These are phyloP conservation scores for Albugo candida DNA, from an alignment of 352 stramenopile genomes.

Conservation along the genomic window DNA sequence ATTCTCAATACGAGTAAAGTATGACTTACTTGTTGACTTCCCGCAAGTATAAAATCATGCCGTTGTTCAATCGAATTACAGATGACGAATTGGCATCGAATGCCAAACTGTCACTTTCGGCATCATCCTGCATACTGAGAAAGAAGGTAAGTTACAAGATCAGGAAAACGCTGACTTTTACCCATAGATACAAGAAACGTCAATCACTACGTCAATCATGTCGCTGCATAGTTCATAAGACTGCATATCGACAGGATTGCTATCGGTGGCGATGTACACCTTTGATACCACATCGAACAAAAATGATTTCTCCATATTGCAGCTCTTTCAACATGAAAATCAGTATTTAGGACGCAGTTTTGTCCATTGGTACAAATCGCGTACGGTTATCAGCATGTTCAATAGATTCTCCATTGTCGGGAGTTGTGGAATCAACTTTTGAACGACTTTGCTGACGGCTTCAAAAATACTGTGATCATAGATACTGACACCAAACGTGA, in stretches of 20 bases:
- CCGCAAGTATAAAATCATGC: slow-evolving; percentile 90
- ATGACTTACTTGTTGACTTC: slow-evolving; percentile 79
- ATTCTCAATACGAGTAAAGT: neutral
- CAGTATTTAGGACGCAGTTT: neutral
- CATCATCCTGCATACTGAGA: slow-evolving; percentile 73
- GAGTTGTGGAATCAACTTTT: slow-evolving; percentile 94
- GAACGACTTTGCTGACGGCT: slow-evolving; percentile 93
- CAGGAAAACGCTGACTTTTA: slow-evolving; percentile 3
- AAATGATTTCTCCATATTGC: slow-evolving; percentile 98
- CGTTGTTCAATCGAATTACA: slow-evolving; percentile 95
- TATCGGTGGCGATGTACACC: slow-evolving; percentile 97
- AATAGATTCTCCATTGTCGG: slow-evolving; percentile 95
- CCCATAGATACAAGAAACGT: slow-evolving; percentile 98
- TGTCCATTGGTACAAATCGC: neutral
- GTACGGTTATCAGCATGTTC: slow-evolving; percentile 89
- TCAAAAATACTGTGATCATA: slow-evolving; percentile 97
- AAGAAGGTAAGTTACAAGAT: neutral
- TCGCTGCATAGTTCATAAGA: slow-evolving; percentile 96
- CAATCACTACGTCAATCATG: slow-evolving; percentile 99
- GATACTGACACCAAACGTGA: slow-evolving; percentile 20
- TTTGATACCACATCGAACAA: slow-evolving; percentile 98
- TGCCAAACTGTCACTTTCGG: slow-evolving; percentile 79
- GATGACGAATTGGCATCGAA: slow-evolving; percentile 94
- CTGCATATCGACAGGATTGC: slow-evolving; percentile 95
- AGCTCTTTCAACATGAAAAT: slow-evolving; percentile 44